Conservation (phyloP, 2,329 filamentous ascomycete species). For the Elsinoe batatas region DNA sequence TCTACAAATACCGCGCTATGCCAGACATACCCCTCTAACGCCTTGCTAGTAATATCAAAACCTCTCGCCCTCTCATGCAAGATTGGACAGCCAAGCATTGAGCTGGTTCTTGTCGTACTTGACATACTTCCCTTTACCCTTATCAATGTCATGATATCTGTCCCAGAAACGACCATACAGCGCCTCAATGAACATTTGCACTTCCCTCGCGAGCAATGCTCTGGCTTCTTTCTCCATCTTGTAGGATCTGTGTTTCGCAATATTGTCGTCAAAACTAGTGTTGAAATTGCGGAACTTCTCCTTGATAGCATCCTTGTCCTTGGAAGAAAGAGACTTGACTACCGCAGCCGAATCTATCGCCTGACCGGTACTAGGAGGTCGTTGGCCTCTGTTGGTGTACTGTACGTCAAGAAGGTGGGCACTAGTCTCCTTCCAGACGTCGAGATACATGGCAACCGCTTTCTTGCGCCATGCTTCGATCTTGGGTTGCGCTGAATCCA, state of each 20-base stretch:
- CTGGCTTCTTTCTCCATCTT: slow-evolving; percentile 89
- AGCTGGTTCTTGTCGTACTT: slow-evolving; percentile 89
- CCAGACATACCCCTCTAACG: not conserved
- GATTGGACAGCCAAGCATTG: slow-evolving; percentile 43
- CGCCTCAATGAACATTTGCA: slow-evolving; percentile 85
- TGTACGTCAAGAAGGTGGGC: slow-evolving; percentile 80
- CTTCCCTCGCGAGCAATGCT: slow-evolving; percentile 66
- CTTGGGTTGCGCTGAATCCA: slow-evolving; percentile 47
- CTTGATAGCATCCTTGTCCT: slow-evolving; percentile 94
- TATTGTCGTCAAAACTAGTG: slow-evolving; percentile 76
- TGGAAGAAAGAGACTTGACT: slow-evolving; percentile 71
- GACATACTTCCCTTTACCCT: slow-evolving; percentile 95
- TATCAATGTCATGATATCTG: slow-evolving; percentile 93
- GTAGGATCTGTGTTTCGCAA: slow-evolving; percentile 69
- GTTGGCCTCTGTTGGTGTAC: slow-evolving; percentile 66
- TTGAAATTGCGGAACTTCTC: slow-evolving; percentile 94
- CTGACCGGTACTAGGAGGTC: slow-evolving; percentile 60
- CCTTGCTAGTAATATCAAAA: slow-evolving; percentile 12
- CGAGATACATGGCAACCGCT: slow-evolving; percentile 68
- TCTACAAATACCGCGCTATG: not conserved
- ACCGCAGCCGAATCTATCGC: slow-evolving; percentile 68
- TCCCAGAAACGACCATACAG: slow-evolving; percentile 95
- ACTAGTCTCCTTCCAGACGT: slow-evolving; percentile 81
- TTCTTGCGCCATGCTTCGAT: slow-evolving; percentile 84
- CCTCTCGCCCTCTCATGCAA: slow-evolving; percentile 10